Conservation (phyloP, 352 stramenopile species). For the Blastocystis sp. region DNA sequence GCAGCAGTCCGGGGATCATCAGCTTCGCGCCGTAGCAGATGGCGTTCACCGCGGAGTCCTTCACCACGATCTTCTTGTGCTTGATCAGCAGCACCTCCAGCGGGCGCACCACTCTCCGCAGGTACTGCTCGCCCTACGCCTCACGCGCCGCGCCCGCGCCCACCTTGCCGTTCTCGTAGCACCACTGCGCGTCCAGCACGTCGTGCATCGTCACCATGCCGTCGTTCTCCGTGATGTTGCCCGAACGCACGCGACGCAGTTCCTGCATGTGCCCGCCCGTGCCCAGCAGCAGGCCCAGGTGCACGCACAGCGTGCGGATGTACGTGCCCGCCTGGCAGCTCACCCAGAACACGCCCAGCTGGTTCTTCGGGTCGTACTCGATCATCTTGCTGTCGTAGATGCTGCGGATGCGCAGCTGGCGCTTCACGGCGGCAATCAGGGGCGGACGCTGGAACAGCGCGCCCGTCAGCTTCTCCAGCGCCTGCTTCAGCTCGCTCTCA, state of each 20-base stretch:
- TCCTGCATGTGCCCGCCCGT: constrained; percentile 99
- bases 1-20: constrained; percentile 96
- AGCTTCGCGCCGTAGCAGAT: constrained; percentile 99
- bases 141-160: not conserved
- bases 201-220: constrained; percentile 99
- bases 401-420: constrained; percentile 96
- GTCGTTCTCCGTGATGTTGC: constrained; percentile 90
- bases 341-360: constrained; percentile 89
- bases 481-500: constrained; percentile 85
- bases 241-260: constrained; percentile 91
- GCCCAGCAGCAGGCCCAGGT: constrained; percentile 92
- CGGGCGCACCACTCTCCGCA: constrained; percentile 93
- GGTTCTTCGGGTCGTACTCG: constrained; percentile 93
- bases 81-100: constrained; percentile 95
- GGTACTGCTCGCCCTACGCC: constrained; percentile 89
- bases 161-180: constrained; percentile 92
- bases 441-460: constrained; percentile 98
- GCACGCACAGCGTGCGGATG: constrained; percentile 98
- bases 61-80: constrained; percentile 99
- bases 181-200: constrained; percentile 97
- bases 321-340: constrained; percentile 94
- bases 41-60: constrained; percentile 98
- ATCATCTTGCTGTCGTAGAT: constrained; percentile 99
- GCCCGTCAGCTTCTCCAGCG: constrained; percentile 96
- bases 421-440: constrained; percentile 98